Percentiles rank a stretch among this genome's conserved stretches.
Evolutionary conservation across 768 basidiomycete genomes (phyloP).

Genomic region (Trametes punicea): DNA sequence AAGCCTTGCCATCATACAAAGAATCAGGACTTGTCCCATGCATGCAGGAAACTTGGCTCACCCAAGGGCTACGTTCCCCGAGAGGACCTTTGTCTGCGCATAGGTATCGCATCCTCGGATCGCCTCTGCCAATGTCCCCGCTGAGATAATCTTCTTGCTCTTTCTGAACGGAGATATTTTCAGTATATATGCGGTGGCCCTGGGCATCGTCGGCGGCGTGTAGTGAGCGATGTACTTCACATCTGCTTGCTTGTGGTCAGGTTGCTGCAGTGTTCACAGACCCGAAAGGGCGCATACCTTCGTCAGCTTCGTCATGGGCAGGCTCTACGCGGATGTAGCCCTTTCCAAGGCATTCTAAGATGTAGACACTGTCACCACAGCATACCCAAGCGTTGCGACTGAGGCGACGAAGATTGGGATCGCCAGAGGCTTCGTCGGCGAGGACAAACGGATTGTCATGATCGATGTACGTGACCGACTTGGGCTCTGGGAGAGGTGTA

Average conservation of each 20-base stretch:
- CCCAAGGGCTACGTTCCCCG: conserved; percentile 48
- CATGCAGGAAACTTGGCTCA: conserved; percentile 32
- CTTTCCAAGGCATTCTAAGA: conserved; percentile 71
- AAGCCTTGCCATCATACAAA: conserved; percentile 37
- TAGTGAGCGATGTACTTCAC: conserved; percentile 48
- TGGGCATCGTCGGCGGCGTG: conserved; percentile 49
- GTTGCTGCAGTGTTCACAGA: neutral
- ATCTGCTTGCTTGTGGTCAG: conserved; percentile 23
- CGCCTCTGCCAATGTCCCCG: conserved; percentile 54
- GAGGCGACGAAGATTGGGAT: conserved; percentile 49
- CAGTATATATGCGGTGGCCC: conserved; percentile 40
- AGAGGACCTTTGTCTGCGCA: conserved; percentile 51
- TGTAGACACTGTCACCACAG: conserved; percentile 66
- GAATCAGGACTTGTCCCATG: neutral
- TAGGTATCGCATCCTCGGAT: conserved; percentile 71
- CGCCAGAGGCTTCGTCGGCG: conserved; percentile 46
- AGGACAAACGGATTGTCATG: conserved; percentile 72
- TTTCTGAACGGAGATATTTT: conserved; percentile 53
- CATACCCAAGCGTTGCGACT: conserved; percentile 76
- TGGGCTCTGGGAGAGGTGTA: conserved; percentile 46
- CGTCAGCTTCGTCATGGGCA: conserved; percentile 28
- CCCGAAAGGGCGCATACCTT: conserved; percentile 28
- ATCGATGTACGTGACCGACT: conserved; percentile 69
- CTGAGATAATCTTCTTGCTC: conserved; percentile 43
- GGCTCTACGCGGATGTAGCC: conserved; percentile 66